Evolutionary conservation across 2,329 filamentous ascomycete species (phyloP).

Genomic region (Trichoderma harzianum): DNA sequence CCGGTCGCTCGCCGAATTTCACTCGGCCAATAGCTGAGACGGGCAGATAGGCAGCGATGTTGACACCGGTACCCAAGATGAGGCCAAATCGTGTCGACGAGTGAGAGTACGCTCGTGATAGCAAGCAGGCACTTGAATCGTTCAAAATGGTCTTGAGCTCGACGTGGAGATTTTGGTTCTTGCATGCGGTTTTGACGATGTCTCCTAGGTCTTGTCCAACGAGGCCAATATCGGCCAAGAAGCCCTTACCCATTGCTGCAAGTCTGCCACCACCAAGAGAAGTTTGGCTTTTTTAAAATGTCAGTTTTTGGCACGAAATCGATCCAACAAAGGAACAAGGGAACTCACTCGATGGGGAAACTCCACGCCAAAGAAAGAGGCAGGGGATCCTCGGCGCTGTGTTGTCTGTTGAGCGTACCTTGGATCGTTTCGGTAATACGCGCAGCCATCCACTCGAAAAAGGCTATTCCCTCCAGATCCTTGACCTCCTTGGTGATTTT

Average conservation of each 20-base stretch:
- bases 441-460: conserved; percentile 67
- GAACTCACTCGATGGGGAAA: conserved; percentile 67
- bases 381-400: conserved; percentile 42
- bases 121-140: conserved; percentile 63
- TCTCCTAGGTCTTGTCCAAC: conserved; percentile 58
- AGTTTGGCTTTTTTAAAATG: conserved; percentile 51
- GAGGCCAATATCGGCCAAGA: conserved; percentile 56
- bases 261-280: conserved; percentile 58
- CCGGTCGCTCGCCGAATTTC: conserved; percentile 57
- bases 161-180: conserved; percentile 48
- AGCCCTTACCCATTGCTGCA: conserved; percentile 63
- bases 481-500: conserved; percentile 56
- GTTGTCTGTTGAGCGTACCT: conserved; percentile 38
- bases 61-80: conserved; percentile 65
- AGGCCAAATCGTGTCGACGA: conserved; percentile 59
- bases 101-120: conserved; percentile 61
- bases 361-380: conserved; percentile 65
- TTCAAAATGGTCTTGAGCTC: conserved; percentile 61
- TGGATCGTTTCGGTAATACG: conserved; percentile 56
- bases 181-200: conserved; percentile 55
- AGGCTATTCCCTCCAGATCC: conserved; percentile 53
- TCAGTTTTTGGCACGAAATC: not conserved
- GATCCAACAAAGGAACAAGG: no score
- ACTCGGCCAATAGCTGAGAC: conserved; percentile 50
- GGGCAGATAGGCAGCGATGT: conserved; percentile 63